Evolutionary conservation across 1,284 basidiomycete genomes (phyloP), one percentile per base, ranked within the genome.

Genomic region (Meira nashicola): DNA sequence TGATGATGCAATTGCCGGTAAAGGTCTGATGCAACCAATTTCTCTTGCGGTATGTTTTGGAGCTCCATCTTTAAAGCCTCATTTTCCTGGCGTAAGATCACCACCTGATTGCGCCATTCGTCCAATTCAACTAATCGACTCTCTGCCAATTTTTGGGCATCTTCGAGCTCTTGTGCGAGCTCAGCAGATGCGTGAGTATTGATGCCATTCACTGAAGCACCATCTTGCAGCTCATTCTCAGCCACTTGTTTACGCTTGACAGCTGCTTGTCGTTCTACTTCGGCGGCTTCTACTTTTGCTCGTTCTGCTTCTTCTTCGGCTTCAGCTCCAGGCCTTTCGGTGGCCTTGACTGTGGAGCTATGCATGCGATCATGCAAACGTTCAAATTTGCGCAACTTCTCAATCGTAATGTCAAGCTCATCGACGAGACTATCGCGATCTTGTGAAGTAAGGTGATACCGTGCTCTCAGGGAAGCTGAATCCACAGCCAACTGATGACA

Each of bases 401-500:
- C 57, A 9, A 54, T 59, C n/a, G 64, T 33, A 7, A 38, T 53
- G 12, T 47, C 59, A 6, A 58, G 39, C 7, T 52, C 51, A 21
- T 56, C 60, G 37, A 58, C 46, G 5, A 61, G 47, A 15, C 19
- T 14, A 5, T 37, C 23, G n/a, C 60, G 58, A 39, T 51, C 50
- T 11, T 28, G 41, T 10, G 59, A 25, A 12, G 59, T 37, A 10
- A 39, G 21, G 21, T 39, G 19, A 9, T 60, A 41, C 15, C 56
- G 17, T 38, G 62, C 52, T 21, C 57, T 55, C 21, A 63, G 40
- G 14, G 54, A 17, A 46, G 66, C 63, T 50, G 61, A 58, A 54
- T 70, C 66, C 37, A 47, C 57, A 6, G 65, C 63, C 15, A 67
- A 57, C 23, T 39, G 39, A 37, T 60, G 57, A 44, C 60, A 63